A percentile compares a stretch with the other conserved stretches of the same genome.
phyloP scores from a whole-genome alignment of 768 basidiomycete species.

The Termitomyces sp. region DNA sequence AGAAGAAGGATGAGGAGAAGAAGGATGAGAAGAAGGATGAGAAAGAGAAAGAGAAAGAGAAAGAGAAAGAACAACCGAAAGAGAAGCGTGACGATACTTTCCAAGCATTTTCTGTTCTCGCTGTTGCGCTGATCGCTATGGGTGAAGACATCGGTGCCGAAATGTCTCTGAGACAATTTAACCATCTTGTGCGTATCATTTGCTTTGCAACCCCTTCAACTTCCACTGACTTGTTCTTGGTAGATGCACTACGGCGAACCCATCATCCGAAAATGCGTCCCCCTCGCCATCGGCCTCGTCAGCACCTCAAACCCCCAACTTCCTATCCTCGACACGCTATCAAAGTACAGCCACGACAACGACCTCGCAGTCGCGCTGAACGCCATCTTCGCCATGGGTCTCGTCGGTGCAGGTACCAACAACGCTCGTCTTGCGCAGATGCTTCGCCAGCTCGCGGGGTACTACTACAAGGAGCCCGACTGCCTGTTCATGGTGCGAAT shows the following conservation, averaged over 20 bases:
- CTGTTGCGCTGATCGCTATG: constrained; percentile 94
- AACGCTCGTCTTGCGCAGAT: constrained; percentile 97
- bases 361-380: constrained; percentile 96
- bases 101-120: constrained; percentile 91
- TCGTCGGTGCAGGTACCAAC: constrained; percentile 98
- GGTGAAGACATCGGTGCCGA: constrained; percentile 97
- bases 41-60: constrained; percentile 55
- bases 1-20: constrained; percentile 38
- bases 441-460: constrained; percentile 95
- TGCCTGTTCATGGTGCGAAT: constrained; percentile 95
- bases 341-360: constrained; percentile 98
- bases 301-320: constrained; percentile 96
- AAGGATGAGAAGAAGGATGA: constrained; percentile 38
- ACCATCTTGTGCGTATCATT: constrained; percentile 74
- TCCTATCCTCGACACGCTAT: constrained; percentile 92
- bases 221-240: constrained; percentile 17
- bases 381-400: constrained; percentile 98
- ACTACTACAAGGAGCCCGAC: constrained; percentile 97
- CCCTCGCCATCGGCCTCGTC: constrained; percentile 92
- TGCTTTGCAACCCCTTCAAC: background rate
- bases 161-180: constrained; percentile 97
- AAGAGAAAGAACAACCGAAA: constrained; percentile 50
- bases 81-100: constrained; percentile 68
- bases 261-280: constrained; percentile 86
- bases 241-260: constrained; percentile 99